These are phyloP conservation scores for Metschnikowia kunwiensis DNA, from an alignment of 805 yeast genomes.

Conservation along the genomic window DNA sequence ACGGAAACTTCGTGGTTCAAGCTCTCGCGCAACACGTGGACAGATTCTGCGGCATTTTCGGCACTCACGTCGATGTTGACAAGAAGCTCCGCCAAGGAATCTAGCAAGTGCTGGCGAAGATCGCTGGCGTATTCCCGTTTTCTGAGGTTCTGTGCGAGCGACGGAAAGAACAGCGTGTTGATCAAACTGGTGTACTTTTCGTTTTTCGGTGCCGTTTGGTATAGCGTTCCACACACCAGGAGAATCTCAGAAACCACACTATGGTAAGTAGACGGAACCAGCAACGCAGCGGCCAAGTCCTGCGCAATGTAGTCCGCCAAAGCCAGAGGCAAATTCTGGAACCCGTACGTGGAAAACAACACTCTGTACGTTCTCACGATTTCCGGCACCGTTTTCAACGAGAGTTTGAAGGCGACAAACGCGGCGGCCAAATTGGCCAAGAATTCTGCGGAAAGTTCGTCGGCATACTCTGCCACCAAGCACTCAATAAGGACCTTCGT, in stretches of 20 bases:
- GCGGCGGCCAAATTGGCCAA: conserved; percentile 18
- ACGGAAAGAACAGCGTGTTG: conserved; percentile 17
- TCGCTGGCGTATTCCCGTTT: conserved; percentile 30
- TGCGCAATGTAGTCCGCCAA: conserved; percentile 22
- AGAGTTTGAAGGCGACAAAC: conserved; percentile 20
- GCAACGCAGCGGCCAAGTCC: conserved; percentile 24
- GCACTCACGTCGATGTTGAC: conserved; percentile 10
- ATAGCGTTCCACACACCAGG: conserved; percentile 21
- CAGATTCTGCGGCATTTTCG: conserved; percentile 10
- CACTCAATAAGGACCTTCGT: conserved; percentile 29
- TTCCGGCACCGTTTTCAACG: conserved; percentile 25
- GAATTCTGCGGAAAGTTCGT: conserved; percentile 18
- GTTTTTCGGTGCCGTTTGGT: conserved; percentile 8
- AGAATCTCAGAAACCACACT: conserved; percentile 30
- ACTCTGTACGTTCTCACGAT: conserved; percentile 27
- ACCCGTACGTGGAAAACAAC: conserved; percentile 20
- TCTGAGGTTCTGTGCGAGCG: conserved; percentile 14
- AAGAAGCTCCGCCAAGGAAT: conserved; percentile 24
- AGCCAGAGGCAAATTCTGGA: conserved; percentile 16
- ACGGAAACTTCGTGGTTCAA: conserved; percentile 28
- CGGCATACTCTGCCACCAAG: conserved; percentile 20
- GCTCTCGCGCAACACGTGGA: conserved; percentile 22
- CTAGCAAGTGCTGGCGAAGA: conserved; percentile 26
- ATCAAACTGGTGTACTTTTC: conserved; percentile 5
- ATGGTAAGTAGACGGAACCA: conserved; percentile 25